Percentiles rank a stretch among this genome's conserved stretches.
Evolutionary conservation across 257 asterid species (phyloP).

Genomic region (Nicotiana attenuata): DNA sequence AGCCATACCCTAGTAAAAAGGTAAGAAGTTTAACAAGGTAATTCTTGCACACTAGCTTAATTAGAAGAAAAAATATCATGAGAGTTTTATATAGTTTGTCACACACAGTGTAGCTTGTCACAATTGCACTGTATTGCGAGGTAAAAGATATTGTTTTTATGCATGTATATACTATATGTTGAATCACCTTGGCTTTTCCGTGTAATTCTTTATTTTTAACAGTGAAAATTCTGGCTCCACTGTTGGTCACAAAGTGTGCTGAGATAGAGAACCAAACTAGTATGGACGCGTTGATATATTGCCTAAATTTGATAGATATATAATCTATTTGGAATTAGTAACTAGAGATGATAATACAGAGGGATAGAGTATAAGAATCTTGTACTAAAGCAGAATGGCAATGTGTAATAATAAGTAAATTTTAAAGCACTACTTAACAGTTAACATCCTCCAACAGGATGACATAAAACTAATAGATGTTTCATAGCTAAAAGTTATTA

Average conservation of each 20-base stretch:
- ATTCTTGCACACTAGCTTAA: not conserved
- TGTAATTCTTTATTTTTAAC: no score
- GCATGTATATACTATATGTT: no score
- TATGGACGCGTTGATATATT: not conserved
- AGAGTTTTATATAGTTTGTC: not conserved
- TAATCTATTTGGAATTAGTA: not conserved
- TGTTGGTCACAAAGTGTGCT: not conserved
- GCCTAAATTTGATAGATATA: not conserved
- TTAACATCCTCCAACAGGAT: not conserved
- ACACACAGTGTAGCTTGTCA: not conserved
- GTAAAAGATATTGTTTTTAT: no score
- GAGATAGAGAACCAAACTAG: not conserved
- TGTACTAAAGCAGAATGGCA: not conserved
- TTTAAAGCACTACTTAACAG: not conserved
- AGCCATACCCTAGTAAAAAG: slow-evolving; percentile 58
- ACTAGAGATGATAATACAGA: not conserved
- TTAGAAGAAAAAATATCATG: not conserved
- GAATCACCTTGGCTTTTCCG: no score
- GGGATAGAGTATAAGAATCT: not conserved
- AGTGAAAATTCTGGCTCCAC: no score
- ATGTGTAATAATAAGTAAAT: not conserved
- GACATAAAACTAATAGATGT: not conserved
- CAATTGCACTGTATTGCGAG: no score
- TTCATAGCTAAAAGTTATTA: not conserved
- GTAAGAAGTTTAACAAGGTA: not conserved